A percentile compares a stretch with the other conserved stretches of the same genome.
Conservation (phyloP, 2,329 filamentous ascomycete species). For the Elsinoe arachidis region DNA sequence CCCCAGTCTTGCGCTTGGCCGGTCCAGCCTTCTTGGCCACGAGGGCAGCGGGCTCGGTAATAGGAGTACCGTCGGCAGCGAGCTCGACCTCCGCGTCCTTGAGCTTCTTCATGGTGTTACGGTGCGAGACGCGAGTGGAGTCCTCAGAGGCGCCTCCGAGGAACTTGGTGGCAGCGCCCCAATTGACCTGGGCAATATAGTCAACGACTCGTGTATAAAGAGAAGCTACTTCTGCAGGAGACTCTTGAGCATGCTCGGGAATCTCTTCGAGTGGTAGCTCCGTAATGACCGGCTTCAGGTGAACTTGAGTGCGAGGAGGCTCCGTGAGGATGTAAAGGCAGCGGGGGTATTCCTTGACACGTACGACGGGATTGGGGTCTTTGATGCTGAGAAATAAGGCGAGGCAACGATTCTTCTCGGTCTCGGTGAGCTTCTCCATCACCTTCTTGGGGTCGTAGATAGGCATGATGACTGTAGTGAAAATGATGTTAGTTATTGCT, state of each 20-base stretch:
- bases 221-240: neutral
- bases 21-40: neutral
- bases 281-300: neutral
- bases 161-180: neutral
- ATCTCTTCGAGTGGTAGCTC: neutral
- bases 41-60: neutral
- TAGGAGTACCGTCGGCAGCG: neutral
- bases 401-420: neutral
- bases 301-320: neutral
- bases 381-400: conserved; percentile 3
- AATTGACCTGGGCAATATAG: neutral
- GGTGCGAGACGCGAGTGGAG: neutral
- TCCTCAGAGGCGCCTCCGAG: neutral
- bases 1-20: neutral
- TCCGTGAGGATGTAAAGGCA: too few species aligned
- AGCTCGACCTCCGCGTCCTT: neutral
- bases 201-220: neutral
- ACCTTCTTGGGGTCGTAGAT: neutral
- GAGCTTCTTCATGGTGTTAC: neutral
- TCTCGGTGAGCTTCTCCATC: neutral
- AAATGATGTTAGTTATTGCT: neutral
- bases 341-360: neutral
- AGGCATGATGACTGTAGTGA: neutral
- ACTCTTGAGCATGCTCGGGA: too few species aligned
- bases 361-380: neutral